phyloP scores from a whole-genome alignment of 1,139 yeast species.

The Pichia sp. region DNA sequence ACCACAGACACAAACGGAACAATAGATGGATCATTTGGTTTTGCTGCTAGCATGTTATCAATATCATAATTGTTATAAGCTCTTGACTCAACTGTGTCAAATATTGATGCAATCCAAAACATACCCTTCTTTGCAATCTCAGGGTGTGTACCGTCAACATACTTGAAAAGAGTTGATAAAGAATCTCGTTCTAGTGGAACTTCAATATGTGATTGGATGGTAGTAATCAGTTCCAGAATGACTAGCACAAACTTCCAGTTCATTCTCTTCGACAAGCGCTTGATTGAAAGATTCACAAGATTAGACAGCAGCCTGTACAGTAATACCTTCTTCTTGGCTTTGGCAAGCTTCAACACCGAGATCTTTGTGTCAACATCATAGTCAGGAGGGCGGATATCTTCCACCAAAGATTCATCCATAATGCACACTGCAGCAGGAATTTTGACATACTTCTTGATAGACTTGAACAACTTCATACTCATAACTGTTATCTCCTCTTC shows the following conservation, averaged over 20 bases:
- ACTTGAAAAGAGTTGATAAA: constrained; percentile 41
- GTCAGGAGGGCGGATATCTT: constrained; percentile 59
- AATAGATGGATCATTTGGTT: constrained; percentile 23
- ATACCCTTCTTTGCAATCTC: constrained; percentile 56
- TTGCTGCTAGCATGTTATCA: constrained; percentile 37
- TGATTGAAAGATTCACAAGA: constrained; percentile 39
- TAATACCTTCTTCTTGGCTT: constrained; percentile 44
- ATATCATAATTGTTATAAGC: constrained; percentile 52
- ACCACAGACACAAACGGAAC: constrained; percentile 12
- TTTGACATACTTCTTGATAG: constrained; percentile 39
- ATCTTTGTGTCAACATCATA: constrained; percentile 45
- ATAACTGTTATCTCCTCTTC: constrained; percentile 44
- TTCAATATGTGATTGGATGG: constrained; percentile 51
- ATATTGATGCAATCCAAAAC: constrained; percentile 52
- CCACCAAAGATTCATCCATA: constrained; percentile 40
- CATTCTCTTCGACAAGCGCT: constrained; percentile 28
- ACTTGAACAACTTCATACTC: constrained; percentile 46
- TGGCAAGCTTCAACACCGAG: constrained; percentile 49
- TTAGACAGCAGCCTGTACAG: constrained; percentile 36
- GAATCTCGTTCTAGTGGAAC: constrained; percentile 38
- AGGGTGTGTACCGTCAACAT: constrained; percentile 69
- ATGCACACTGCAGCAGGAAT: constrained; percentile 58
- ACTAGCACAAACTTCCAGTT: constrained; percentile 70
- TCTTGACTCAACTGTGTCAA: constrained; percentile 45
- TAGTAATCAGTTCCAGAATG: constrained; percentile 47